These are phyloP conservation scores for Quercus ilex DNA, from an alignment of 306 rosid genomes.

Conservation along the genomic window DNA sequence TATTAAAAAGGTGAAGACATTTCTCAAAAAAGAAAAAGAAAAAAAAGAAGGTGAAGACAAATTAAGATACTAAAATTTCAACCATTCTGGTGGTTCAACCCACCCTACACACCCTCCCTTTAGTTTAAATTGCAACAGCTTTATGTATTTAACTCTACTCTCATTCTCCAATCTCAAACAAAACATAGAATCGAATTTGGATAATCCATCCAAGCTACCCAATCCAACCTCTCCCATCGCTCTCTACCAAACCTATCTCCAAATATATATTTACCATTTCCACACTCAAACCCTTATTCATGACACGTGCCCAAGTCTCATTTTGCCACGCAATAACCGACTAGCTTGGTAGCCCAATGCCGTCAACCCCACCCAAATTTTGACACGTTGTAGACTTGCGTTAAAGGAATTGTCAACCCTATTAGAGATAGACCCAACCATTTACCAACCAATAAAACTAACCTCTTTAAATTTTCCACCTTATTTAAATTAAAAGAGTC, in stretches of 20 bases:
- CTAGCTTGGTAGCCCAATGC: constrained; percentile 10
- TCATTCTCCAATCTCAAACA: constrained; percentile 2
- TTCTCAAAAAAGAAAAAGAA: too few relatives aligned
- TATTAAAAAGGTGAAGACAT: background rate
- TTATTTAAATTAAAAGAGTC: background rate
- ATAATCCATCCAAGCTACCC: constrained; percentile 30
- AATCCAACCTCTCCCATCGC: constrained; percentile 28
- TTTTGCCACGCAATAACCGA: constrained; percentile 20
- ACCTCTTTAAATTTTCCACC: constrained; percentile 10
- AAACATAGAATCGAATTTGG: constrained; percentile 36
- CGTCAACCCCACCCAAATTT: constrained; percentile 32
- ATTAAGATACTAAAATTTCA: constrained; percentile 31
- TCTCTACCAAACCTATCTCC: constrained; percentile 27
- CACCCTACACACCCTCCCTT: constrained; percentile 24
- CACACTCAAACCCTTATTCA: constrained; percentile 13
- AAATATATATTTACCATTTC: background rate
- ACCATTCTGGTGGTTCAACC: constrained; percentile 62
- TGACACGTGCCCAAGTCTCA: constrained; percentile 33
- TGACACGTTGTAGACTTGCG: constrained; percentile 41
- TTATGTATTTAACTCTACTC: background rate
- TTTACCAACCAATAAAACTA: constrained; percentile 53
- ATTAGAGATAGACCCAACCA: constrained; percentile 47
- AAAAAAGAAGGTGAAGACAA: background rate
- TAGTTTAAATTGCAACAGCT: background rate
- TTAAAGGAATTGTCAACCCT: constrained; percentile 48